phyloP scores from a whole-genome alignment of 345 rosid genomes.

The Brassica carinata region DNA sequence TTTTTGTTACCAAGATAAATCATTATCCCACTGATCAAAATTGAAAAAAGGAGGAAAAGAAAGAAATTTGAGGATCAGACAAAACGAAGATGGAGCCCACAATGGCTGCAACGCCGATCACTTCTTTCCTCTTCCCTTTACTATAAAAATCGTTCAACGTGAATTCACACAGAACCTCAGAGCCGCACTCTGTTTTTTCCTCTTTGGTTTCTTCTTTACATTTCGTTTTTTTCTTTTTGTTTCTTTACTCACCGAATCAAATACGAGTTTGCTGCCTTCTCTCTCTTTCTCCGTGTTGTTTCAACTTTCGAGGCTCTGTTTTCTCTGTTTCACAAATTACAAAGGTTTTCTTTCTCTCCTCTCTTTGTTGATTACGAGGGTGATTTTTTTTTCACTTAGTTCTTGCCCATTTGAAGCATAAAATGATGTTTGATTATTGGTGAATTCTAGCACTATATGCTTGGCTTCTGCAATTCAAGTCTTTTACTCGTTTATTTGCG shows the following conservation, averaged over 20 bases:
- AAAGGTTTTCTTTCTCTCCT: not conserved
- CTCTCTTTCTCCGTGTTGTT: conserved; percentile 15
- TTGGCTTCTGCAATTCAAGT: not conserved
- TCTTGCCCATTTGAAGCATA: not conserved
- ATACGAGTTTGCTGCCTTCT: not conserved
- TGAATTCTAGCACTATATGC: not conserved
- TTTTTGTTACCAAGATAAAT: not conserved
- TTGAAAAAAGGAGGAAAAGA: not conserved
- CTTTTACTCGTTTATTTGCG: not conserved
- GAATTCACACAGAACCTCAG: conserved; percentile 12
- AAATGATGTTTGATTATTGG: not conserved
- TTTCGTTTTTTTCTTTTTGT: not conserved
- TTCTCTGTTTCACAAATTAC: not conserved
- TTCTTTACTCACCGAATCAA: conserved; percentile 9
- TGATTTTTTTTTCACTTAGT: not conserved
- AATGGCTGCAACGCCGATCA: not conserved
- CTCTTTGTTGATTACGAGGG: not conserved
- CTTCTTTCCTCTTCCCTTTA: not conserved
- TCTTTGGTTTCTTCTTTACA: not conserved
- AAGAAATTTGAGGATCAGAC: not conserved
- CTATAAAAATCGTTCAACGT: not conserved
- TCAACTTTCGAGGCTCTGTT: conserved; percentile 12
- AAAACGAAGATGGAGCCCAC: conserved; percentile 10
- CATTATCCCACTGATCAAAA: conserved; percentile 4
- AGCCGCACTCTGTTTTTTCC: conserved; percentile 19